These are phyloP conservation scores for Backusella macrospora DNA, from an alignment of 192 early-diverging fungal genomes.

Conservation along the genomic window DNA sequence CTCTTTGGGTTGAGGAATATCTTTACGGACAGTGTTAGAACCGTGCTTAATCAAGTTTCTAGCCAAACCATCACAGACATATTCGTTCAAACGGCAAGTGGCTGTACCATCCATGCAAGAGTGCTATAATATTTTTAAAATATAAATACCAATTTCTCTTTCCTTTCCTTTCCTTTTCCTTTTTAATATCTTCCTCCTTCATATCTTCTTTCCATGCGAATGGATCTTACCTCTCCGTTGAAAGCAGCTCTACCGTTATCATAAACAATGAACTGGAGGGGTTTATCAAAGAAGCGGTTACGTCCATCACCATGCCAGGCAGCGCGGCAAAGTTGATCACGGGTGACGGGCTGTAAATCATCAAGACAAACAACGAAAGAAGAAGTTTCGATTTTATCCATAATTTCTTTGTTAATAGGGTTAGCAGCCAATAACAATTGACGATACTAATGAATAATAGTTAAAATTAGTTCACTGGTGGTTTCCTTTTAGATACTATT, in stretches of 20 bases:
- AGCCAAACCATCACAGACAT: slow-evolving; percentile 60
- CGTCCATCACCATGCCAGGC: slow-evolving; percentile 97
- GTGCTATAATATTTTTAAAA: slow-evolving; percentile 49
- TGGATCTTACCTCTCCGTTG: slow-evolving; percentile 71
- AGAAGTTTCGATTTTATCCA: slow-evolving; percentile 85
- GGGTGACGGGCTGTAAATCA: slow-evolving; percentile 82
- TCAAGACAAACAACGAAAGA: slow-evolving; percentile 93
- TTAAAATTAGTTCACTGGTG: not conserved
- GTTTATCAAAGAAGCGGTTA: slow-evolving; percentile 98
- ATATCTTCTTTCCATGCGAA: not conserved
- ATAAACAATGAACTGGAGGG: slow-evolving; percentile 94
- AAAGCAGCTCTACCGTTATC: slow-evolving; percentile 98
- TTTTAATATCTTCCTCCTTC: not conserved
- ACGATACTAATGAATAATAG: slow-evolving; percentile 48
- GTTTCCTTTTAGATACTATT: not conserved
- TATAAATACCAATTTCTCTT: not conserved
- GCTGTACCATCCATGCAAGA: slow-evolving; percentile 95
- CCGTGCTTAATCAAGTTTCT: slow-evolving; percentile 80
- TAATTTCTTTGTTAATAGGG: slow-evolving; percentile 67
- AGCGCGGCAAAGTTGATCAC: slow-evolving; percentile 83
- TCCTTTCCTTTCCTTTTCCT: not conserved
- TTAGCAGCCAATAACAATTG: slow-evolving; percentile 64
- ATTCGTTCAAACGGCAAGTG: slow-evolving; percentile 88
- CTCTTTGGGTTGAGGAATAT: slow-evolving; percentile 66
- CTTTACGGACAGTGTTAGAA: slow-evolving; percentile 46